Conservation (phyloP, 306 rosid genomes). For the Trichosanthes truncata region DNA sequence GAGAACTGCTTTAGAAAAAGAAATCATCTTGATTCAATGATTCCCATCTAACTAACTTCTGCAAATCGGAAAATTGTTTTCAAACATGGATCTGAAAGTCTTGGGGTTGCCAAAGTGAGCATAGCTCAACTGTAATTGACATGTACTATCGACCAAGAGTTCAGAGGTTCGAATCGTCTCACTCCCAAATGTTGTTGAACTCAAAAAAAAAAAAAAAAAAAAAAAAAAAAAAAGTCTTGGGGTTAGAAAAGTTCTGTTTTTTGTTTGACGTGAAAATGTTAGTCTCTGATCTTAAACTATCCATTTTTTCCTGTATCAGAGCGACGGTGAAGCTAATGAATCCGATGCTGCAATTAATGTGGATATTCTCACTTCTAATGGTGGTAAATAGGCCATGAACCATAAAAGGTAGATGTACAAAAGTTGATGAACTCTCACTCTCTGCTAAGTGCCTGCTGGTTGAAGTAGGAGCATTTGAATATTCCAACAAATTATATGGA, state of each 20-base stretch:
- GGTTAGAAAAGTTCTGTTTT: not conserved
- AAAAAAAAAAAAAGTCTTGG: not conserved
- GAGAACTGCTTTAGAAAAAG: not conserved
- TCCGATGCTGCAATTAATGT: not conserved
- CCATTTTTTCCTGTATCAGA: not conserved
- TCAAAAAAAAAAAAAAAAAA: too few relatives aligned
- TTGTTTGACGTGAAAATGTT: not conserved
- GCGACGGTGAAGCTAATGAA: slow-evolving; percentile 1
- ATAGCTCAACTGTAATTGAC: too few relatives aligned
- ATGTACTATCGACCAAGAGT: too few relatives aligned
- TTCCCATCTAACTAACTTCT: not conserved
- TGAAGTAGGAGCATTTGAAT: slow-evolving; percentile 4
- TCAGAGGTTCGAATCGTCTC: too few relatives aligned
- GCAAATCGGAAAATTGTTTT: not conserved
- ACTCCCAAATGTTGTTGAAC: too few relatives aligned
- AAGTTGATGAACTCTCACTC: not conserved
- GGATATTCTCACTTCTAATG: not conserved
- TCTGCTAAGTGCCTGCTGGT: not conserved
- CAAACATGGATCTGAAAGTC: not conserved
- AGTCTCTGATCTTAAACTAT: not conserved
- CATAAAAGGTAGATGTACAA: not conserved
- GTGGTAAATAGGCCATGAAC: not conserved
- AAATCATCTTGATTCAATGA: not conserved
- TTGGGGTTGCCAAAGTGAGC: too few relatives aligned
- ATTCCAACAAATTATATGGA: not conserved